These are phyloP conservation scores for Sarocladium brachiariae DNA, from an alignment of 2,329 filamentous ascomycete genomes.

Conservation along the genomic window DNA sequence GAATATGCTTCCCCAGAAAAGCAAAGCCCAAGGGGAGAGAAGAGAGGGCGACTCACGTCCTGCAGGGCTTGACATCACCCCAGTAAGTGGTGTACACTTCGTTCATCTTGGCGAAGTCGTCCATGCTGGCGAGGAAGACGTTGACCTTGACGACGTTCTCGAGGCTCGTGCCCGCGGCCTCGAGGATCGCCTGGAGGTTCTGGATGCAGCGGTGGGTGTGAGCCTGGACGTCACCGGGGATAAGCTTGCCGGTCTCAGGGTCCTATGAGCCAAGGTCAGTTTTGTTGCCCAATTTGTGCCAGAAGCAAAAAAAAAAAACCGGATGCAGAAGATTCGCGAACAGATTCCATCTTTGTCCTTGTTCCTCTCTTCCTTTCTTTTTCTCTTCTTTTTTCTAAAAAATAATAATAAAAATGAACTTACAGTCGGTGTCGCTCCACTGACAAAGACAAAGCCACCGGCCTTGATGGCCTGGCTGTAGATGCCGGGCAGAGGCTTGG, in stretches of 20 bases:
- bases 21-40: not conserved
- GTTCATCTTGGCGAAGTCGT: slow-evolving; percentile 70
- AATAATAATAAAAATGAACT: too few relatives aligned
- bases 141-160: slow-evolving; percentile 64
- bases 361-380: too few relatives aligned
- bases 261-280: slow-evolving; percentile 27
- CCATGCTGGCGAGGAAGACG: slow-evolving; percentile 68
- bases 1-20: too few relatives aligned
- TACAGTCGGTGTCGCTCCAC: slow-evolving; percentile 59
- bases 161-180: slow-evolving; percentile 59
- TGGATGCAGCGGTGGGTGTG: slow-evolving; percentile 65
- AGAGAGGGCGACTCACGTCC: slow-evolving; percentile 27
- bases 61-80: slow-evolving; percentile 38
- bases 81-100: slow-evolving; percentile 66
- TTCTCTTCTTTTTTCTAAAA: too few relatives aligned
- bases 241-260: slow-evolving; percentile 46
- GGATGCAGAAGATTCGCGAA: too few relatives aligned
- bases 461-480: slow-evolving; percentile 56
- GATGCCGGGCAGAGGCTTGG: slow-evolving; percentile 32
- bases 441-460: slow-evolving; percentile 62
- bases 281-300: too few relatives aligned
- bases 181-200: slow-evolving; percentile 63
- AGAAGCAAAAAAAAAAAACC: too few relatives aligned
- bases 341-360: too few relatives aligned
- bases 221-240: slow-evolving; percentile 57